phyloP scores from a whole-genome alignment of 257 asterid genomes.

The Solanum dulcamara region DNA sequence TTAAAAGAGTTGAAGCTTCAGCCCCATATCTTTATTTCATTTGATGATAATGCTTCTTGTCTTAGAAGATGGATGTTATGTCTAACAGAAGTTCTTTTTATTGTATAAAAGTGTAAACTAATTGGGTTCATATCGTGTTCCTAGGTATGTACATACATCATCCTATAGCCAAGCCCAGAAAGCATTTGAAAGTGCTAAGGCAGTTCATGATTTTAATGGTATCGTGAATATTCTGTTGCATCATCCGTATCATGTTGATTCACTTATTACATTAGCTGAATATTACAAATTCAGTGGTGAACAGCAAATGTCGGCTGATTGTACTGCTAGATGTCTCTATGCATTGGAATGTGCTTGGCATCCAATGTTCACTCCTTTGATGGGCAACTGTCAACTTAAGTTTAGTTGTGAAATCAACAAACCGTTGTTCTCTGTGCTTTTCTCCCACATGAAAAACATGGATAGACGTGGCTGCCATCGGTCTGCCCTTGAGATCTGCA shows the following conservation, averaged over 20 bases:
- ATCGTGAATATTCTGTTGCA: constrained; percentile 57
- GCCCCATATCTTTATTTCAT: neutral
- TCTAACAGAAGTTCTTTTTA: neutral
- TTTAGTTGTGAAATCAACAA: constrained; percentile 65
- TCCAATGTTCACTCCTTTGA: constrained; percentile 62
- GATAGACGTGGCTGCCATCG: constrained; percentile 95
- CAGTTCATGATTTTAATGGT: constrained; percentile 77
- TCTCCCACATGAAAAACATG: constrained; percentile 82
- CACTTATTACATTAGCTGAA: constrained; percentile 73
- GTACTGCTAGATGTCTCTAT: constrained; percentile 66
- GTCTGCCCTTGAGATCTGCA: constrained; percentile 87
- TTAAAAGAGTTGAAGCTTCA: neutral
- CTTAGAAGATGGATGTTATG: neutral
- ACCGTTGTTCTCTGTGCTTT: constrained; percentile 69
- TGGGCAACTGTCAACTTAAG: constrained; percentile 53
- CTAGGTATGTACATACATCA: constrained; percentile 61
- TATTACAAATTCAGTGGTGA: constrained; percentile 89
- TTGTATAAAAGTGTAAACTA: neutral
- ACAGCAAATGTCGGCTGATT: constrained; percentile 86
- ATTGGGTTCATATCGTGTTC: neutral
- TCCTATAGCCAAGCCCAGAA: constrained; percentile 78
- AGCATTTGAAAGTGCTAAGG: constrained; percentile 84
- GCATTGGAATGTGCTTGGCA: constrained; percentile 96
- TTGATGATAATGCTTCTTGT: neutral
- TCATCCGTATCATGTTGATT: constrained; percentile 88